Evolutionary conservation across 306 rosid genomes (phyloP).

Genomic region (Inga oerstediana): DNA sequence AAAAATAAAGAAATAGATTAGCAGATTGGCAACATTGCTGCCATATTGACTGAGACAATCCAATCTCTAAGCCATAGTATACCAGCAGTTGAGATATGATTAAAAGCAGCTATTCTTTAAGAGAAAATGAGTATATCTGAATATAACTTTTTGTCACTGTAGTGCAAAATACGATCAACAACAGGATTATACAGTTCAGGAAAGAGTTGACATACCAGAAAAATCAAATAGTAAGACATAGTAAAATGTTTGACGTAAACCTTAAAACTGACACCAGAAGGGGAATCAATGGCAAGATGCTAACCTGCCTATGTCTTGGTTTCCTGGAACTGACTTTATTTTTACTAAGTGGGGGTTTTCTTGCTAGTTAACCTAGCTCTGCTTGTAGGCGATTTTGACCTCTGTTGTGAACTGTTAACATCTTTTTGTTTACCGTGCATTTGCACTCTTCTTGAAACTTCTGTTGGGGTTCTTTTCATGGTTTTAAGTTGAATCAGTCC

Average conservation of each 20-base stretch:
- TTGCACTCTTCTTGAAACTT: conserved; percentile 29
- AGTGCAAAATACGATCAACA: not conserved
- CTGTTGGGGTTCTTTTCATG: conserved; percentile 14
- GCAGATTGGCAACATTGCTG: too few species aligned
- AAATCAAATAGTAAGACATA: not conserved
- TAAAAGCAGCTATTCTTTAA: not conserved
- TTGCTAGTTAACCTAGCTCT: conserved; percentile 32
- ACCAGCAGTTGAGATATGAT: not conserved
- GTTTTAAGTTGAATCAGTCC: conserved; percentile 26
- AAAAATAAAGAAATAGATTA: too few species aligned
- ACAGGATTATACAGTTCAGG: not conserved
- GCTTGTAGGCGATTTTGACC: conserved; percentile 36
- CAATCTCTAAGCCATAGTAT: too few species aligned
- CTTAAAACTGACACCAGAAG: conserved; percentile 18
- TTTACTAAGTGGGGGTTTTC: conserved; percentile 32
- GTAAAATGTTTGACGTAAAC: not conserved
- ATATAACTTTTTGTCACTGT: not conserved
- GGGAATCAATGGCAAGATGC: conserved; percentile 27
- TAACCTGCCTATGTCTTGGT: not conserved
- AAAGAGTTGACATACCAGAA: not conserved
- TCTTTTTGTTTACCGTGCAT: conserved; percentile 29
- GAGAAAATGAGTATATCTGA: not conserved
- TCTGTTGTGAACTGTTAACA: conserved; percentile 13
- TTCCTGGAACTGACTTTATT: not conserved
- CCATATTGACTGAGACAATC: too few species aligned